Percentiles rank a stretch among this genome's conserved stretches.
phyloP scores from a whole-genome alignment of 2,329 filamentous ascomycete genomes.

The Microdochium paspali region DNA sequence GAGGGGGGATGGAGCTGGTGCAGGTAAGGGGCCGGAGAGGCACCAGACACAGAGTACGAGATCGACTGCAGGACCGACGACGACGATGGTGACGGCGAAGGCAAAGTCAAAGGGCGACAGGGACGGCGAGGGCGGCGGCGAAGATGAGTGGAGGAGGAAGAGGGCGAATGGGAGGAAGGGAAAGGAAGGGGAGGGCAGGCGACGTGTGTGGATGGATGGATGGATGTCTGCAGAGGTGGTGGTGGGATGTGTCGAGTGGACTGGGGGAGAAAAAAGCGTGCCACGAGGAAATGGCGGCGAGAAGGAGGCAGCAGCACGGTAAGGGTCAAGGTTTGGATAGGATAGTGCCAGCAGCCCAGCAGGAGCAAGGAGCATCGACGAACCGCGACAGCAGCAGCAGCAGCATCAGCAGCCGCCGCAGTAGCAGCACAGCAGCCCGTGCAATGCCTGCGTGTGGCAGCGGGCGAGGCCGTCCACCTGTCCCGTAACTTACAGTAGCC shows the following conservation, averaged over 20 bases:
- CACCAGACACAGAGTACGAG: not conserved
- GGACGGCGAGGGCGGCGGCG: constrained; percentile 2
- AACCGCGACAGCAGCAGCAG: too few relatives aligned
- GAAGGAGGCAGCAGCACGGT: not conserved
- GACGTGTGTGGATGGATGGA: too few relatives aligned
- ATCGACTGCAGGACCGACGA: not conserved
- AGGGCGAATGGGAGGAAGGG: not conserved
- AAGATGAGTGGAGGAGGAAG: not conserved
- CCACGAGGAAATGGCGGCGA: constrained; percentile 4
- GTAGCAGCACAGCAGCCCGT: not conserved
- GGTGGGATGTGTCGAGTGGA: constrained; percentile 5
- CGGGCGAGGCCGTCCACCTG: not conserved
- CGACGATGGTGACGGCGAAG: constrained; percentile 2
- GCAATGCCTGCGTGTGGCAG: not conserved
- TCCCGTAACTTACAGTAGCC: not conserved
- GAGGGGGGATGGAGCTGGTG: not conserved
- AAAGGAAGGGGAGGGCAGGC: not conserved
- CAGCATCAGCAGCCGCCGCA: not conserved
- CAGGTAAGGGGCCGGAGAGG: too few relatives aligned
- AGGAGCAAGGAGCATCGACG: too few relatives aligned
- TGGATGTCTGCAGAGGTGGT: too few relatives aligned
- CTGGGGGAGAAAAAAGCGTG: constrained; percentile 5
- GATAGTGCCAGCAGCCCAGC: not conserved
- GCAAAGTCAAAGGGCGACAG: too few relatives aligned
- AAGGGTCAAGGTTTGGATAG: not conserved